These are phyloP conservation scores for Fusarium sacchari DNA, from an alignment of 2,329 filamentous ascomycete genomes.

Conservation along the genomic window DNA sequence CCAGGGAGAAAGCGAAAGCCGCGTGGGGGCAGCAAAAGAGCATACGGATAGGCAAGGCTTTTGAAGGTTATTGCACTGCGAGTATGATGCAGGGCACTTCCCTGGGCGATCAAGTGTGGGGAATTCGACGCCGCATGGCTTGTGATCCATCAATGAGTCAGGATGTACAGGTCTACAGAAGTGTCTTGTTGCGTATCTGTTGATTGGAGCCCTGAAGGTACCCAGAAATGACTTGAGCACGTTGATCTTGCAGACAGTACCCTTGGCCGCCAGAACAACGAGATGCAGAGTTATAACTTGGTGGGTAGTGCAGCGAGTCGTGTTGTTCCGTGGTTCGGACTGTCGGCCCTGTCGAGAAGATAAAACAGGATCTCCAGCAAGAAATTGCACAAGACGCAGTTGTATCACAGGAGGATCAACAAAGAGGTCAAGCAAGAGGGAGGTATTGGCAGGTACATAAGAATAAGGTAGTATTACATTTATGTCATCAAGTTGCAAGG, in stretches of 20 bases:
- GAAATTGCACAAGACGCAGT: neutral
- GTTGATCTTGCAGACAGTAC: neutral
- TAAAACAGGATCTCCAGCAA: neutral
- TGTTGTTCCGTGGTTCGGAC: fast-evolving
- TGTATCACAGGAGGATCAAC: neutral
- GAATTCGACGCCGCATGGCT: neutral
- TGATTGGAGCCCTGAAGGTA: neutral
- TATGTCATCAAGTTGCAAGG: neutral
- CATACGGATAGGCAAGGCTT: fast-evolving
- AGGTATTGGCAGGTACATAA: neutral
- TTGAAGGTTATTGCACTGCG: neutral
- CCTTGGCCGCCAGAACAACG: neutral
- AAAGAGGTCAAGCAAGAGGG: fast-evolving
- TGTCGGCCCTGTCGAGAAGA: neutral
- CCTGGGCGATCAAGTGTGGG: too few species aligned
- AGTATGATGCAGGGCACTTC: neutral
- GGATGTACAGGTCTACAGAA: neutral
- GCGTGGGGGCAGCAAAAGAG: too few species aligned
- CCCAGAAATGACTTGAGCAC: neutral
- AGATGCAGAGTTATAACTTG: neutral
- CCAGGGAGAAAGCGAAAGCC: neutral
- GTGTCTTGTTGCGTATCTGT: neutral
- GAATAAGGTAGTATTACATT: fast-evolving
- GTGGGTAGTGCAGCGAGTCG: neutral
- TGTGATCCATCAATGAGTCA: neutral